Base-by-base conservation (phyloP, 768 basidiomycete genomes). In the Xerocomellus intermedius region DNA sequence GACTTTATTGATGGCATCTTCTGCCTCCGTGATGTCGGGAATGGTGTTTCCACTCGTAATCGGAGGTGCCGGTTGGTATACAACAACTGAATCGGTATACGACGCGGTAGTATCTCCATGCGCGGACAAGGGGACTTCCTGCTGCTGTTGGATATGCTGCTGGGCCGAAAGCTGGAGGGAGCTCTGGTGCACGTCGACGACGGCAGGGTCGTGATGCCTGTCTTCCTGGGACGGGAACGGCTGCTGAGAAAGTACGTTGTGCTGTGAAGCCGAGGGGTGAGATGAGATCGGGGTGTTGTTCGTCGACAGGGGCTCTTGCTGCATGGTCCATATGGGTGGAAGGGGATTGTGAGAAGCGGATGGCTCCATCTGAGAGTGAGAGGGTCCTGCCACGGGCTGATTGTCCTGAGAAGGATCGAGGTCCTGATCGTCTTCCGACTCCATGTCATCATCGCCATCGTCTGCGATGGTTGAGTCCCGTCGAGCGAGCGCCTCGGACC, bases 1-100 rank as follows among this genome's bases (percentile, higher is more conserved):
- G 53, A 87, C 72, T 58, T 73, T 80, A 64, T 81, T 77, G 49
- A 86, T 67, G 24, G 82, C 79, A 10, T 77, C 76, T 47, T 85
- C 80, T 2, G 79, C 84, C 47, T 83, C 79, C 1, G 69, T 63
- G n/a, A 77, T 63, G 46, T 77, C 74, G 19, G 80, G 77, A 28
- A 70, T 62, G 21, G 62, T 63, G 46, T 54, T 65, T 42, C 66
- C 71, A 45, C 70, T 64, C 53, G 71, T 69, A 30, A 67, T 71
- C 19, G 69, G 62, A 35, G 73, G 67, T 0, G 62, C 62, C 5
- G 70, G 43, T 48, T 73, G 70, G 61, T 73, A 77, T 48, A 74
- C 68, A 28, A 67, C 63, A 28, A 63, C 65, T 12, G 70, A 47
- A 32, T 68, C 63, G 35, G 61, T 35, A 62, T 73, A 75, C 16